Conservation (phyloP, 495 filamentous ascomycete species). For the Thermothielavioides terrestris region DNA sequence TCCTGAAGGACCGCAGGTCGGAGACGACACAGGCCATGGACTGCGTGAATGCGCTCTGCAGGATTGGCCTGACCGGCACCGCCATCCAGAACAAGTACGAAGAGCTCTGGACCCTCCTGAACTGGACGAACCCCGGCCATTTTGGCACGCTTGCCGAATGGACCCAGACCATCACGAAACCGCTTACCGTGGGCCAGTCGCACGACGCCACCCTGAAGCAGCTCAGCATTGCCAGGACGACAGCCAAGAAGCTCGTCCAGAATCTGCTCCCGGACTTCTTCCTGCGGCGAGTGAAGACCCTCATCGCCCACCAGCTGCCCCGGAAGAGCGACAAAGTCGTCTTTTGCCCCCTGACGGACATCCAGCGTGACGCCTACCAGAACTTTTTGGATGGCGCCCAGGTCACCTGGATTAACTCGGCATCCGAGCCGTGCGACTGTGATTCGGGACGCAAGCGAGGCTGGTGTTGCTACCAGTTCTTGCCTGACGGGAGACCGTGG, state of each 20-base stretch:
- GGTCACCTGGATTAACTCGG: constrained; percentile 57
- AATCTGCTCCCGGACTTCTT: constrained; percentile 91
- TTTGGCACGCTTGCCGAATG: constrained; percentile 74
- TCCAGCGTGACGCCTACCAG: constrained; percentile 79
- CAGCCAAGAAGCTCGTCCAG: constrained; percentile 75
- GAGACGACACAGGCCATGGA: constrained; percentile 84
- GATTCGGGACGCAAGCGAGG: constrained; percentile 61
- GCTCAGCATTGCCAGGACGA: constrained; percentile 70
- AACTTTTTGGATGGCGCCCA: constrained; percentile 65
- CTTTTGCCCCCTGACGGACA: constrained; percentile 82
- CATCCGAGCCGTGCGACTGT: constrained; percentile 63
- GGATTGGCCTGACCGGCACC: constrained; percentile 90
- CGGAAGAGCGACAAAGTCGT: constrained; percentile 93
- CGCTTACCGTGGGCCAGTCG: constrained; percentile 73
- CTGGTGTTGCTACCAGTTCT: constrained; percentile 64
- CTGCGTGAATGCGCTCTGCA: constrained; percentile 81
- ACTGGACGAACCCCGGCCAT: constrained; percentile 90
- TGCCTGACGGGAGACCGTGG: constrained; percentile 60
- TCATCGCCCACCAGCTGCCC: constrained; percentile 91
- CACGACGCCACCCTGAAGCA: constrained; percentile 86
- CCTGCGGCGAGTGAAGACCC: constrained; percentile 81
- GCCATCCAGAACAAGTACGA: constrained; percentile 98
- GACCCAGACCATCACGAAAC: constrained; percentile 66
- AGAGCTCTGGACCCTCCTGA: constrained; percentile 91
- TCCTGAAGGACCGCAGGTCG: constrained; percentile 72